Base-by-base conservation (phyloP, 2,329 filamentous ascomycete genomes). In the Aspergillus latus region DNA sequence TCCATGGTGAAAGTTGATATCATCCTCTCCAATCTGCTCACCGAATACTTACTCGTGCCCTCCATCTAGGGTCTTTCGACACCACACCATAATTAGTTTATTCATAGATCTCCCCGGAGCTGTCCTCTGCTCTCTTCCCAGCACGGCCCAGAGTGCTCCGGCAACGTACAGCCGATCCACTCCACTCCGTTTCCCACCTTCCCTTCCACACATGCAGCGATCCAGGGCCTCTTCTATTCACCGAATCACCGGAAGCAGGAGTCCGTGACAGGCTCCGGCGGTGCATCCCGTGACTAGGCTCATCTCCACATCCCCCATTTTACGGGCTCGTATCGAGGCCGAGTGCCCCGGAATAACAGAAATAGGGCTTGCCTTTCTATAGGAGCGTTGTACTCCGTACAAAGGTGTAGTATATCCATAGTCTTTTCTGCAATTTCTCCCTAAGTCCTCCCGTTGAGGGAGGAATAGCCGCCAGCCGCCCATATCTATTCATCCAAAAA, bases 111-210 rank as follows among this genome's bases (percentile, higher is more conserved):
- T 52, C 54, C 42, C 49, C 54, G 49, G 44, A 52, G 54, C 44
- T 57, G 6, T 34, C 43, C 28, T 36, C 40, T 32, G 5, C 34
- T 46, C 13, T 43, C 30, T 36, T 30, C 15, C 28, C 55, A 53
- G 51, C 47, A 57, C 69, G 69, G 69, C 62, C 58, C 68, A 72
- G 66, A 56, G 68, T 72, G 67, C 68, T 71, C 69, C 69, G 69
- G 57, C 48, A 51, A 53, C 48, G 39, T 32, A 53, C 16, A n/a
- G 44, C 36, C 47, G 58, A 54, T 58, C 60, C 56, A 60, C 58
- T 50, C 52, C 43, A 44, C 49, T 10, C 49, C 54, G 44, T 45
- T 34, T 50, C 48, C 52, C 47, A 52, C 52, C 45, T 36, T 28
- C 53, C 37, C 13, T 39, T 43, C 15, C 48, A 57, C 39, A 34